Evolutionary conservation across 2,329 filamentous ascomycete species (phyloP), one percentile per base, ranked within the genome.

Genomic region (Botrytis byssoidea): DNA sequence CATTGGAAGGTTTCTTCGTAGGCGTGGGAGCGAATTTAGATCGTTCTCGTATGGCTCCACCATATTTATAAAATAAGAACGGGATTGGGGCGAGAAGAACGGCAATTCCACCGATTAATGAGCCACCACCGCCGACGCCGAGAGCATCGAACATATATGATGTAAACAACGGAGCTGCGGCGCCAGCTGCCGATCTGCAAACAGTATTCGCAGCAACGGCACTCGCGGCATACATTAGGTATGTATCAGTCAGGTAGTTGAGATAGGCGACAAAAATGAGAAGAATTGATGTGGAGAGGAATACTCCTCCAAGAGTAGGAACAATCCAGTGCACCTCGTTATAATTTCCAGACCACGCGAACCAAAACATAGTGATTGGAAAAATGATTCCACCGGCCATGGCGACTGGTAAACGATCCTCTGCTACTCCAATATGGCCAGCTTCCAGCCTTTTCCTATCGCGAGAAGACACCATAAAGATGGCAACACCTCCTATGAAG

Each of bases 131-230:
- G 76, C 81, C 90, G 79, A 80, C 88, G 79, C 78, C 85, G 3
- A 87, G 80, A 59, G 82, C 82, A 9, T 82, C 78, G 73, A 82
- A 83, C 81, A 83, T 82, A 20, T 84, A 83, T 0, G 85, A 82
- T 0, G 89, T 90, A 18, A 89, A 89, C 2, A 92, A 82, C 0
- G 90, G 90, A 1, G 92, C 85, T 0, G 89, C 82, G 9, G 90
- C 91, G 18, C 90, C 92, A 75, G 91, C 90, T 9, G 86, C 84
- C 14, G 86, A 89, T n/a, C 91, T 85, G 67, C 86, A 85, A 72
- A 89, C 89, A 59, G 84, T 88, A 57, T 91, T 90, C 1, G 90
- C 90, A 0, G 90, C 89, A 79, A 91, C 84, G 25, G 90, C 84
- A 35, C 80, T 82, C 2, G 83, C 84, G 10, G 84, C 82, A 68